Base-by-base conservation (phyloP, 305 asterid genomes). In the Fraxinus nigra region DNA sequence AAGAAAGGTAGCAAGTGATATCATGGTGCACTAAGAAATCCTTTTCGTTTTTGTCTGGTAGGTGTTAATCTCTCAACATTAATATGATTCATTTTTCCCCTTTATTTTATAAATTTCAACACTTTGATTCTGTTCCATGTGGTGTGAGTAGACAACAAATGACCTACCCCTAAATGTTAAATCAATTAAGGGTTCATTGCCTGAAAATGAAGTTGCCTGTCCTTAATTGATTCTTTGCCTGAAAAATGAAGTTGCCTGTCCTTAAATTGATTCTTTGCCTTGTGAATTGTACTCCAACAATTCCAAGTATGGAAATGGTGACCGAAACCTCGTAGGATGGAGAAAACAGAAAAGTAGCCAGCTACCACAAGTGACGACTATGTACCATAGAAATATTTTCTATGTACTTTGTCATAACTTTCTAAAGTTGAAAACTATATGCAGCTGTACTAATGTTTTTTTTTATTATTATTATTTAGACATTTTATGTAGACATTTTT, bases 41-140 rank as follows among this genome's bases (percentile, higher is more conserved):
- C 79, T 79, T 88, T 89, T 86, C 77, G 24, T 80, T 85, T 87
- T 90, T n/a, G 93, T 90, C 93, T 89, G 88, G 84, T 87, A 81
- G 72, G 89, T 85, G 90, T 88, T 84, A 67, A 46, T 88, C 86
- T 89, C 82, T 85, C 77, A 82, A 84, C 83, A 85, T 72, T 80
- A 73, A 46, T 76, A 84, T 82, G 75, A 63, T 72, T 67, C 76
- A 72, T 34, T 72, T 48, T 67, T 65, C 18, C 75, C 78, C 20
- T 63, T 82, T 76, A 28, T 54, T 73, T 26, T 35, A 26, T 35
- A 46, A 83, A 40, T 30, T 82, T 77, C 26, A 11, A 30, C 76
- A 88, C 16, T 65, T 26, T 24, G 16, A 24, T 26, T 24, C 34
- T 10, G 4, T 3, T 28, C 74, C 37, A 67, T 26, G 74, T 26